These are phyloP conservation scores for Yamadazyma ubonensis DNA, from an alignment of 805 yeast species.

Conservation along the genomic window DNA sequence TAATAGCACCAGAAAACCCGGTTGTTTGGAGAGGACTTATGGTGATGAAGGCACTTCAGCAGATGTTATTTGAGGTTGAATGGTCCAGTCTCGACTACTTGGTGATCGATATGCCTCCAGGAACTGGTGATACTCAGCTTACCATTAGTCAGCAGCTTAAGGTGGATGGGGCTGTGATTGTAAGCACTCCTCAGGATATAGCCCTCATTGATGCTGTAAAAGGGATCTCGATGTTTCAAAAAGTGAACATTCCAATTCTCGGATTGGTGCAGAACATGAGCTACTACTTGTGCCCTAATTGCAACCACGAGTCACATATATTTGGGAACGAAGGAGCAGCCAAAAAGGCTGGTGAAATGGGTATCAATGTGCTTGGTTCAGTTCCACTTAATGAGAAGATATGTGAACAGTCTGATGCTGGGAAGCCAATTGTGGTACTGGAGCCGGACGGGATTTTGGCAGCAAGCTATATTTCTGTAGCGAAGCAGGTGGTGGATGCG, in stretches of 20 bases:
- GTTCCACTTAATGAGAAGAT: conserved; percentile 66
- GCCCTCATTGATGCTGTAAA: conserved; percentile 78
- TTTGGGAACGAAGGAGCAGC: conserved; percentile 66
- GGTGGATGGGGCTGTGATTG: conserved; percentile 78
- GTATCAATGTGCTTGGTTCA: conserved; percentile 56
- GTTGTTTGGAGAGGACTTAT: conserved; percentile 85
- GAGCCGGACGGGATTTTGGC: conserved; percentile 37
- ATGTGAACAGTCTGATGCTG: conserved; percentile 60
- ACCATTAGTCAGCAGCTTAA: conserved; percentile 77
- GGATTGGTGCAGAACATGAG: conserved; percentile 88
- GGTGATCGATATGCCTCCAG: conserved; percentile 86
- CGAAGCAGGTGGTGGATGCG: conserved; percentile 22
- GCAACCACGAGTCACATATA: conserved; percentile 68
- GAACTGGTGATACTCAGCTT: conserved; percentile 85
- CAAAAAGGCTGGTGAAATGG: conserved; percentile 49
- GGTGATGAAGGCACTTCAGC: conserved; percentile 86
- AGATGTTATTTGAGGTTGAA: conserved; percentile 75
- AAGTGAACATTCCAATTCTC: conserved; percentile 66
- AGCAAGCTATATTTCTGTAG: conserved; percentile 49
- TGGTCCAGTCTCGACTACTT: conserved; percentile 69
- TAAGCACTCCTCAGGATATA: conserved; percentile 83
- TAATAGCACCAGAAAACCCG: conserved; percentile 63
- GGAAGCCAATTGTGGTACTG: conserved; percentile 58
- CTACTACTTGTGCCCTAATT: conserved; percentile 69
- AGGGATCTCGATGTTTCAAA: conserved; percentile 75